Percentiles rank a stretch among this genome's conserved stretches.
phyloP scores from a whole-genome alignment of 225 moss, liverwort and hornwort genomes.

The Pseudoscleropodium purum region DNA sequence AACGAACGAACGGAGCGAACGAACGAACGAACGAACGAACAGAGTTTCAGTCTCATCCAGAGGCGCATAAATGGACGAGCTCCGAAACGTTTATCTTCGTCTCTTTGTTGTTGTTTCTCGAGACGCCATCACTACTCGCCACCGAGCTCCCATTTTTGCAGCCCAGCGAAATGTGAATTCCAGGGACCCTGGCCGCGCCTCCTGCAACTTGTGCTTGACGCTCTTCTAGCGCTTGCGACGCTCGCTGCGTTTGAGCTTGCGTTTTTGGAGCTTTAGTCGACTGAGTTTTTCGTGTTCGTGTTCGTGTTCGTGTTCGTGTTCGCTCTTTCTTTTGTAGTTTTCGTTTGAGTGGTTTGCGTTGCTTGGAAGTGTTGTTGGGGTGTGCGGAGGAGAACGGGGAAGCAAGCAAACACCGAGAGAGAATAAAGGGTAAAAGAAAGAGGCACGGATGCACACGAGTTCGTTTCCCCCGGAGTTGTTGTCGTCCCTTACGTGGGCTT shows the following conservation, averaged over 20 bases:
- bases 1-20: background rate
- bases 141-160: background rate
- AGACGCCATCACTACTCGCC: background rate
- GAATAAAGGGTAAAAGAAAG: background rate
- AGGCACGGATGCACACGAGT: slow-evolving; percentile 20
- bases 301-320: background rate
- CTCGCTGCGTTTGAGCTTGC: background rate
- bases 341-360: background rate
- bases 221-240: background rate
- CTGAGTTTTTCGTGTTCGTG: background rate
- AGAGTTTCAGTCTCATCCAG: background rate
- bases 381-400: background rate
- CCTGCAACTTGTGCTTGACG: background rate
- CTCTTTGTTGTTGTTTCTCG: background rate
- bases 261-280: background rate
- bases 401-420: background rate
- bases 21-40: background rate
- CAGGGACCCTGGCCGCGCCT: background rate
- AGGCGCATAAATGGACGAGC: background rate
- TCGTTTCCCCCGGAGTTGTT: slow-evolving; percentile 12
- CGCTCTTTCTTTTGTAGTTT: background rate
- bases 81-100: background rate
- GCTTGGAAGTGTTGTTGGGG: background rate
- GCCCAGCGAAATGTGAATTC: background rate
- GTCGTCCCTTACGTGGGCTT: slow-evolving; percentile 30